Evolutionary conservation across 768 basidiomycete genomes (phyloP), one percentile per base, ranked within the genome.

Genomic region (Leccinum imitatum): DNA sequence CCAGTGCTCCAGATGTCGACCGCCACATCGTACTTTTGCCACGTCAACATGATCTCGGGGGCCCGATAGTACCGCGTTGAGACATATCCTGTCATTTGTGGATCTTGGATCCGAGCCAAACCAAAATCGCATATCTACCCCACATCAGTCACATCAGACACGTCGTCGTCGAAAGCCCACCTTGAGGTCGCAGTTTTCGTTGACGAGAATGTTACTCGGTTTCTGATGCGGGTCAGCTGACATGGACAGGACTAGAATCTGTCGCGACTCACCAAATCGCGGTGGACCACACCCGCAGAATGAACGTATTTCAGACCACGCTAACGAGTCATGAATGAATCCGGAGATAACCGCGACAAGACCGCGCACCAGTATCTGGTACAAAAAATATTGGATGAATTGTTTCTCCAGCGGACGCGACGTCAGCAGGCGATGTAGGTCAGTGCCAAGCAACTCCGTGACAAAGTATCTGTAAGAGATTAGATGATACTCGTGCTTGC

Each of bases 21-120:
- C 54, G 96, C 97, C 58, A 98, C 95, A 75, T 98, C 96, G 78
- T 99, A 99, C 80, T 98, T 98, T 76, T 99, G 97, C 97, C 97
- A 99, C 41, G 97, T 99, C 72, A 99, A 83, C 97, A 99, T 99
- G 79, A 99, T 99, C 77, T 99, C 97, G 6, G 97, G 97, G 6
- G 97, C 97, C 54, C 97, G 90, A 74, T 99, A 99, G 78, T 99
- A 99, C 66, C 97, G 83, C 54, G 97, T 99, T 59, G 97, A 98
- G 62, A 98, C 97, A 72, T 98, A 99, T 63, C 97, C 97, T 1
- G 97, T 99, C 97, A 99, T 99, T 74, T 99, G 97, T 5, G 96
- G 96, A 73, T 99, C 97, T 76, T 98, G 97, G 64, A 99, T 95
- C 55, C 97, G 91, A 37, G 97, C 97, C 44, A 99, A 82, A 60